These are phyloP conservation scores for Ceratocystis variospora DNA, from an alignment of 2,329 filamentous ascomycete genomes.

Conservation along the genomic window DNA sequence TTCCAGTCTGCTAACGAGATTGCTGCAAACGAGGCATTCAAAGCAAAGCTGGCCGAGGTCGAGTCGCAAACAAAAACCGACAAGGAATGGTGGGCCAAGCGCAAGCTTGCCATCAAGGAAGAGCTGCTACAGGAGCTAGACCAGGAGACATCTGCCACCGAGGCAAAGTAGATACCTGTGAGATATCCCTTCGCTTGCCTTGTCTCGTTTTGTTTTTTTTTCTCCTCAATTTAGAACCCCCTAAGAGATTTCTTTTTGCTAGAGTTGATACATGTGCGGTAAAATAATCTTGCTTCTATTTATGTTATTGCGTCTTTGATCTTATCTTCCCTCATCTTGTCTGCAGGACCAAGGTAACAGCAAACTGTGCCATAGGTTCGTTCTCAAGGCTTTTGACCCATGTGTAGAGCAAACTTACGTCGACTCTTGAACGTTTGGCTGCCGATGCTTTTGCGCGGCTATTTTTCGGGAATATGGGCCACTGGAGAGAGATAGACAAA, in stretches of 20 bases:
- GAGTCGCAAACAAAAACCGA: slow-evolving; percentile 58
- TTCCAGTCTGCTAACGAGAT: slow-evolving; percentile 98
- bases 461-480: neutral
- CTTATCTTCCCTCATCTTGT: too few species aligned
- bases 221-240: neutral
- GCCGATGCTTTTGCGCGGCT: neutral
- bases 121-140: slow-evolving; percentile 80
- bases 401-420: neutral
- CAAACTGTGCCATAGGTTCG: neutral
- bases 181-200: slow-evolving; percentile 28
- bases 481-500: slow-evolving; percentile 1
- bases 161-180: slow-evolving; percentile 21
- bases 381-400: neutral
- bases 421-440: neutral
- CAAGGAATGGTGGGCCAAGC: slow-evolving; percentile 87
- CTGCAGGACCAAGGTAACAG: neutral
- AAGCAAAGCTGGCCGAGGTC: slow-evolving; percentile 60
- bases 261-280: neutral
- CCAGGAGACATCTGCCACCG: slow-evolving; percentile 36
- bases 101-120: slow-evolving; percentile 55
- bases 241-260: neutral
- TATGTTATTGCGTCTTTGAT: neutral
- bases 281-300: neutral
- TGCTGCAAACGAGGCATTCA: slow-evolving; percentile 65
- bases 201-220: slow-evolving; percentile 50